phyloP scores from a whole-genome alignment of 345 rosid genomes.

The Salix udensis region DNA sequence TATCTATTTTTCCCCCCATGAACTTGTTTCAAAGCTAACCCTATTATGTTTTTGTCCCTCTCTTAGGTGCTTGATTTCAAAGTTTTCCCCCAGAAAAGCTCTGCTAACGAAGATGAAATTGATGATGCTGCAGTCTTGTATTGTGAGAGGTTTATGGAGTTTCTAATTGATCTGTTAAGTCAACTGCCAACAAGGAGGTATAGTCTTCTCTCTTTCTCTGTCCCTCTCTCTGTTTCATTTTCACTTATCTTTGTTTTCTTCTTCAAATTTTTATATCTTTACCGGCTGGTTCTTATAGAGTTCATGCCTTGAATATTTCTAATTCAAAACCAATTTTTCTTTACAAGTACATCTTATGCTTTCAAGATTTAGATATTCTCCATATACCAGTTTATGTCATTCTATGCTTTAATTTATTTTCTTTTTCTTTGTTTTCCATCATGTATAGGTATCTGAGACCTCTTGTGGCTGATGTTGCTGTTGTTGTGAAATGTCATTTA shows the following conservation, averaged over 20 bases:
- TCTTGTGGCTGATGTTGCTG: slow-evolving; percentile 93
- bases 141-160: slow-evolving; percentile 96
- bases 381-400: not conserved
- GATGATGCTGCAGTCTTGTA: slow-evolving; percentile 79
- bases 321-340: not conserved
- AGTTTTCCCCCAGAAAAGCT: slow-evolving; percentile 45
- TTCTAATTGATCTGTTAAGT: slow-evolving; percentile 91
- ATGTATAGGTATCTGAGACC: slow-evolving; percentile 82
- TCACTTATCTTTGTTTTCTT: not conserved
- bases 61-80: slow-evolving; percentile 68
- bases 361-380: not conserved
- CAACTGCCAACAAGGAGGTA: slow-evolving; percentile 99
- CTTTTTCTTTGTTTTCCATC: not conserved
- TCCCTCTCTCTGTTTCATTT: not conserved
- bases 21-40: not conserved
- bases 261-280: not conserved
- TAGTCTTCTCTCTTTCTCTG: not conserved
- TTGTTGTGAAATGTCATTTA: slow-evolving; percentile 89
- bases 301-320: not conserved
- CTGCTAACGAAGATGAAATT: slow-evolving; percentile 32
- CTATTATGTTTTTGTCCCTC: slow-evolving; percentile 4
- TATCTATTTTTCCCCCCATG: not conserved
- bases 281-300: not conserved
- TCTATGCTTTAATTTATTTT: slow-evolving; percentile 2
- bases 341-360: not conserved